phyloP scores from a whole-genome alignment of 2,329 filamentous ascomycete genomes.

The Colletotrichum sojae region DNA sequence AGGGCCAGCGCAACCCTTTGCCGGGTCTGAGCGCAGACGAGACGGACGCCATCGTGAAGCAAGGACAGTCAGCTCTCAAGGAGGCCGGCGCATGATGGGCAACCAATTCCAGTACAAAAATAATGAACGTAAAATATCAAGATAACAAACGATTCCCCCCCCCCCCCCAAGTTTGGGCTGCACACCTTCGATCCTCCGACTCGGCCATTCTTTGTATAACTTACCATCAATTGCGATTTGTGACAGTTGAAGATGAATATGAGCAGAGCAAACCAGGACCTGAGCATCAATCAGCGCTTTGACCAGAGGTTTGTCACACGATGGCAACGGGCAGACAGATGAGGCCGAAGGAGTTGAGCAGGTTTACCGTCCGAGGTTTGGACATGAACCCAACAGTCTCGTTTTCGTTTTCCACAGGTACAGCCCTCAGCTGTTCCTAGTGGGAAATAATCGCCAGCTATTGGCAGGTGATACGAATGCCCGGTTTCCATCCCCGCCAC shows the following conservation, averaged over 20 bases:
- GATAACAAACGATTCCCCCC: too few relatives aligned
- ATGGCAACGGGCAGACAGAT: background rate
- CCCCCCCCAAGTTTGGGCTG: too few relatives aligned
- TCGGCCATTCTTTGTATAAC: too few relatives aligned
- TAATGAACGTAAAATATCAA: background rate
- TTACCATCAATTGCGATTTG: background rate
- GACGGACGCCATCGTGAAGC: conserved; percentile 38
- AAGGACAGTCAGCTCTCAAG: conserved; percentile 37
- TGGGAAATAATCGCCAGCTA: background rate
- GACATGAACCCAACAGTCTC: background rate
- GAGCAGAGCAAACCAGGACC: background rate
- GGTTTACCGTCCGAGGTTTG: background rate
- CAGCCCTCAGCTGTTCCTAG: background rate
- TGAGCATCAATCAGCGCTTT: background rate
- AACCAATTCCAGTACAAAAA: background rate
- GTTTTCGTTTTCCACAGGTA: background rate
- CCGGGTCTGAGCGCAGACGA: conserved; percentile 31
- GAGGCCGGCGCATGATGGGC: conserved; percentile 31
- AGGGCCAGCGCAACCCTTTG: conserved; percentile 33
- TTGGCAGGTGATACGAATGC: background rate
- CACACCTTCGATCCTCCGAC: too few relatives aligned
- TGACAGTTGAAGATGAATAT: background rate
- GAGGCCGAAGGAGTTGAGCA: background rate
- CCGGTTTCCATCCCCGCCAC: background rate
- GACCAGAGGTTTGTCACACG: background rate